These are phyloP conservation scores for Gliomastix tumulicola DNA, from an alignment of 2,329 filamentous ascomycete genomes.

Conservation along the genomic window DNA sequence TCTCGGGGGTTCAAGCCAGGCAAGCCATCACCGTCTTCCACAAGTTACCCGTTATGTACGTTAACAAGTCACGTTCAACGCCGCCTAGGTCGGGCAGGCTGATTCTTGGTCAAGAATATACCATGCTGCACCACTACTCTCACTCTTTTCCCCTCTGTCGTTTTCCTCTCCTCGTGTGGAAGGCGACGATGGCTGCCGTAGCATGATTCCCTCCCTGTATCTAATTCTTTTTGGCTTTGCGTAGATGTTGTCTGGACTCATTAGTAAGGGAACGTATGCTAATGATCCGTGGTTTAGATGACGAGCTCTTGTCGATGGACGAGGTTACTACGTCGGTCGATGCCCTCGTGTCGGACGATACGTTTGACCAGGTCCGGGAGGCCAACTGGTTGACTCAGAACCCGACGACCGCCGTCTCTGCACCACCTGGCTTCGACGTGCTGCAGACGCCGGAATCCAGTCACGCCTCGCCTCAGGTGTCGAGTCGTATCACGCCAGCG, in stretches of 20 bases:
- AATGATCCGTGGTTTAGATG: too few species aligned
- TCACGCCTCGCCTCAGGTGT: conserved; percentile 2
- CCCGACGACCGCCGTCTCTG: conserved; percentile 11
- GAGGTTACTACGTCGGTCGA: conserved; percentile 60
- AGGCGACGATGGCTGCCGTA: conserved; percentile 58
- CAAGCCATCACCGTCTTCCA: conserved; percentile 68
- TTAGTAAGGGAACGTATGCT: too few species aligned
- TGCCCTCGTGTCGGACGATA: conserved; percentile 59
- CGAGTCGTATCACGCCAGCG: conserved; percentile 11
- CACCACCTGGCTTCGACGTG: conserved; percentile 20
- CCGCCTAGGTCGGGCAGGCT: conserved; percentile 20
- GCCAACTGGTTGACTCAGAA: background rate
- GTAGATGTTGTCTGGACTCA: too few species aligned
- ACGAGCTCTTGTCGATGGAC: conserved; percentile 53
- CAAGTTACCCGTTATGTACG: conserved; percentile 53
- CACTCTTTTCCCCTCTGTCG: conserved; percentile 17
- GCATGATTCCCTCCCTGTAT: conserved; percentile 41
- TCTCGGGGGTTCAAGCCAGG: conserved; percentile 39
- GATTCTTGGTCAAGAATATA: conserved; percentile 33
- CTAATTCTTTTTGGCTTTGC: too few species aligned
- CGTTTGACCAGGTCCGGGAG: conserved; percentile 4
- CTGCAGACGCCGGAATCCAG: too few species aligned
- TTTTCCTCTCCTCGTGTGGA: conserved; percentile 35
- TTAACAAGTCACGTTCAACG: conserved; percentile 44
- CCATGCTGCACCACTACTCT: conserved; percentile 28